Evolutionary conservation across 208 protist genomes (phyloP).

Genomic region (Balamuthia mandrillaris): DNA sequence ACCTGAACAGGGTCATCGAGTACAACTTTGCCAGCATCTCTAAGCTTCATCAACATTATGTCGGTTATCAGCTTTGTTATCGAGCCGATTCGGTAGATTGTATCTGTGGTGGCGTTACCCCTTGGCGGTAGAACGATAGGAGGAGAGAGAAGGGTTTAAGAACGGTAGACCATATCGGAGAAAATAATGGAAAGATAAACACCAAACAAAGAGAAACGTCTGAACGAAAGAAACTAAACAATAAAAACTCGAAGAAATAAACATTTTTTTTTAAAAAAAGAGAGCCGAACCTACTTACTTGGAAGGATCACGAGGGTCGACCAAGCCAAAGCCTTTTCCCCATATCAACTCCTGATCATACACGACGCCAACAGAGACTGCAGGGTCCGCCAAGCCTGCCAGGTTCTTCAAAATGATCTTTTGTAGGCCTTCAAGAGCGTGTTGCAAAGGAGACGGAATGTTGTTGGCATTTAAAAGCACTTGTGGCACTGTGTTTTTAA

Average conservation of each 20-base stretch:
- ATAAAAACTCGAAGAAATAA: too few relatives aligned
- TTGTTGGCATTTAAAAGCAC: too few relatives aligned
- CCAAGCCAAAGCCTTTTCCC: not conserved
- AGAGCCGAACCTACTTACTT: too few relatives aligned
- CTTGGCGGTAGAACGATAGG: not conserved
- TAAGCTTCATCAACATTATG: slow-evolving; percentile 11
- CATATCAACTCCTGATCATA: slow-evolving; percentile 15
- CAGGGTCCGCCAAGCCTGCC: too few relatives aligned
- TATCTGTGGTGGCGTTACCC: not conserved
- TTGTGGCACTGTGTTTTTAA: too few relatives aligned
- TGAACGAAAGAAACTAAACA: too few relatives aligned
- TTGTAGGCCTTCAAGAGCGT: too few relatives aligned
- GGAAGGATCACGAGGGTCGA: not conserved
- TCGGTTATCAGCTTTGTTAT: slow-evolving; percentile 7
- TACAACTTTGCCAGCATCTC: not conserved
- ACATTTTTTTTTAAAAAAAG: too few relatives aligned
- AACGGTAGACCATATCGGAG: not conserved
- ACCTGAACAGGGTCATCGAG: slow-evolving; percentile 10
- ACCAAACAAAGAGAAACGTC: too few relatives aligned
- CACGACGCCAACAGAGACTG: not conserved
- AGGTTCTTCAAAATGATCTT: too few relatives aligned
- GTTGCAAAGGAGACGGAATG: too few relatives aligned
- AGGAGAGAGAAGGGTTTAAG: not conserved
- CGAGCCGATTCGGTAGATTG: not conserved
- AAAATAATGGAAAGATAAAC: not conserved